Conservation (phyloP, 2,329 filamentous ascomycete species). For the Westerdykella sp. region DNA sequence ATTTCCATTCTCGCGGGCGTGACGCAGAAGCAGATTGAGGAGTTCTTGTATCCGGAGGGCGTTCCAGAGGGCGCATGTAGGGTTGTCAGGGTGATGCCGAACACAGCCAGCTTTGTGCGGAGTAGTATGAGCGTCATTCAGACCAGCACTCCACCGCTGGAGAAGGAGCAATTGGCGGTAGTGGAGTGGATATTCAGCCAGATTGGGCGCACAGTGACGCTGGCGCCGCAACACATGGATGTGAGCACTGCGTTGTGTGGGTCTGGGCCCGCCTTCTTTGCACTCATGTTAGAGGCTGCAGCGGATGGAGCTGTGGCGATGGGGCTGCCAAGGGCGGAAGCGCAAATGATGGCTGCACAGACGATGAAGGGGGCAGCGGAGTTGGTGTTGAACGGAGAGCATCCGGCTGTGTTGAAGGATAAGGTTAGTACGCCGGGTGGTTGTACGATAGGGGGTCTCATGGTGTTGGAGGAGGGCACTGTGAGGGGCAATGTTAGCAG, state of each 20-base stretch:
- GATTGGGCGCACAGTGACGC: slow-evolving; percentile 63
- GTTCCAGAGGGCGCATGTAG: slow-evolving; percentile 49
- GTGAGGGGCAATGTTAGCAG: slow-evolving; percentile 61
- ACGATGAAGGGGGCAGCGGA: slow-evolving; percentile 68
- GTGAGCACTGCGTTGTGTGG: slow-evolving; percentile 68
- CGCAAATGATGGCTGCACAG: slow-evolving; percentile 71
- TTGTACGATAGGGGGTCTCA: slow-evolving; percentile 67
- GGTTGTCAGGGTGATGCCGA: slow-evolving; percentile 76
- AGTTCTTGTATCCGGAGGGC: slow-evolving; percentile 52
- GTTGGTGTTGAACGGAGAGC: slow-evolving; percentile 63
- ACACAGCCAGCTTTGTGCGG: slow-evolving; percentile 71
- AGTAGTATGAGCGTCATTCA: slow-evolving; percentile 77
- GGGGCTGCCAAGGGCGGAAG: slow-evolving; percentile 67
- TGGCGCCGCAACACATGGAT: slow-evolving; percentile 65
- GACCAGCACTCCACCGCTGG: slow-evolving; percentile 53
- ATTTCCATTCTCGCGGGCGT: slow-evolving; percentile 78
- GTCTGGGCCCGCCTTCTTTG: slow-evolving; percentile 69
- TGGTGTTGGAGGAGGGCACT: slow-evolving; percentile 67
- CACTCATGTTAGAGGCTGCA: slow-evolving; percentile 67
- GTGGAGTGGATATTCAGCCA: slow-evolving; percentile 71
- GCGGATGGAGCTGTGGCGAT: slow-evolving; percentile 74
- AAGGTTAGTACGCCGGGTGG: slow-evolving; percentile 73
- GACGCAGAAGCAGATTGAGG: slow-evolving; percentile 61
- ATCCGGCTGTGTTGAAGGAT: slow-evolving; percentile 67
- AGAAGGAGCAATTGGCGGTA: slow-evolving; percentile 48